Base-by-base conservation (phyloP, 208 protist species). In the Naegleria lovaniensis region DNA sequence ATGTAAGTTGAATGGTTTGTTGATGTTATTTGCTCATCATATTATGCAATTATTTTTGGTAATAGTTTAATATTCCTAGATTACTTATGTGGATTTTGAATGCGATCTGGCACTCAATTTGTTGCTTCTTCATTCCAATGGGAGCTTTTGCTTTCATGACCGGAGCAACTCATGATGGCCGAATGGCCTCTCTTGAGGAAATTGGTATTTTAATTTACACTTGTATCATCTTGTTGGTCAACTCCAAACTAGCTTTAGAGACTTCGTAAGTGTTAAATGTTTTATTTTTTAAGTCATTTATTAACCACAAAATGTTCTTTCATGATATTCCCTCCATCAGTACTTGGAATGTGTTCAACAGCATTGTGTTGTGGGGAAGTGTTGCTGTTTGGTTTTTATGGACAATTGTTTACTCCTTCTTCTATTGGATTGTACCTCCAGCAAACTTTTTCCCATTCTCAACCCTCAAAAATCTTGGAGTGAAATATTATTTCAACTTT, bases 161-260 rank as follows among this genome's bases (percentile, higher is more conserved):
- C 25, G 43, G 41, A 19, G 29, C 58, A 11, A 83, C 25, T 0
- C 41, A 43, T 5, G 13, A 16, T 51, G 94, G 94, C 25, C 29
- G 33, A 41, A 40, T 38, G 7, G 58, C 84, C 25, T 92, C 93
- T 11, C 25, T 96, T 4, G 67, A 76, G 1, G 48, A 88, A 40
- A 25, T 93, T 25, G 95, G 94, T 79, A 79, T 52, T 15, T 58
- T 93, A 11, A 75, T 85, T 11, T 95, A 94, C 89, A 93, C 92
- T 29, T 89, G 83, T 39, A 67, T 95, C 33, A 92, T 95, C 19
- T 33, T 94, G 40, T 92, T 93, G 6, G 93, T 96, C 0, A 96
- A 89, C 3, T 25, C 94, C 0, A 96, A 96, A 90, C n/a, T 95
- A 36, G 83, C 92, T 29, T 52, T 96, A 36, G 94, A 96, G 85